These are phyloP conservation scores for Graphiopsis chlorocephala DNA, from an alignment of 2,329 filamentous ascomycete genomes.

Conservation along the genomic window DNA sequence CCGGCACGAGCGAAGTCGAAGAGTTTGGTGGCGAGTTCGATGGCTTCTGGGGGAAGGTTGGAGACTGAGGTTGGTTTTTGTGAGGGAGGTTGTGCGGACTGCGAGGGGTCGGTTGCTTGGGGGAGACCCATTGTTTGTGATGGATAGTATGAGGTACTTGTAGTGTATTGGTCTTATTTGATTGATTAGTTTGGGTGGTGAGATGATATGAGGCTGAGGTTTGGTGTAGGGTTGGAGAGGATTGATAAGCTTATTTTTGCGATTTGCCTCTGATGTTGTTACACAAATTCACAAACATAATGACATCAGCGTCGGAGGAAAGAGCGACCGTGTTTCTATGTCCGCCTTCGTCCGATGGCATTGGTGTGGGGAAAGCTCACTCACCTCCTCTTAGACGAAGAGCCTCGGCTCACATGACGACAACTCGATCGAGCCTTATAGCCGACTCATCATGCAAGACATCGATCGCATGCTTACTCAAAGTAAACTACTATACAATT, in stretches of 20 bases:
- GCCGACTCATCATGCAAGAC: slow-evolving; percentile 1
- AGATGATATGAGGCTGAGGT: background rate
- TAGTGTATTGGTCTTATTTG: background rate
- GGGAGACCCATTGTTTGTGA: slow-evolving; percentile 12
- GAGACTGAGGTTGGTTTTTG: background rate
- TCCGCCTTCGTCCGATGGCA: background rate
- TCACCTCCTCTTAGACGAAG: background rate
- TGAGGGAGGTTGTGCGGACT: background rate
- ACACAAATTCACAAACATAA: slow-evolving; percentile 8
- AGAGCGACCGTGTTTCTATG: slow-evolving; percentile 6
- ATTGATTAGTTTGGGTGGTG: background rate
- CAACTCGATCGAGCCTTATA: background rate
- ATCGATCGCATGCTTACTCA: background rate
- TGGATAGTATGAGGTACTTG: background rate
- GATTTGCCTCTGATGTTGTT: background rate
- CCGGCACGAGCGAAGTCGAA: slow-evolving; percentile 66
- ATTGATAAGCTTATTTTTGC: background rate
- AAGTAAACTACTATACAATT: background rate
- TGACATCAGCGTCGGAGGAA: slow-evolving; percentile 14
- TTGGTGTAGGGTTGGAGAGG: background rate
- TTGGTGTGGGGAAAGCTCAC: slow-evolving; percentile 12
- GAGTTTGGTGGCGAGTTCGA: slow-evolving; percentile 64
- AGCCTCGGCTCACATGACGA: slow-evolving; percentile 4
- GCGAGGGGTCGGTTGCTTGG: background rate
- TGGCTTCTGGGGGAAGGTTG: slow-evolving; percentile 56